Evolutionary conservation across 2,329 filamentous ascomycete genomes (phyloP).

Genomic region (Paraconiothyrium sp.): DNA sequence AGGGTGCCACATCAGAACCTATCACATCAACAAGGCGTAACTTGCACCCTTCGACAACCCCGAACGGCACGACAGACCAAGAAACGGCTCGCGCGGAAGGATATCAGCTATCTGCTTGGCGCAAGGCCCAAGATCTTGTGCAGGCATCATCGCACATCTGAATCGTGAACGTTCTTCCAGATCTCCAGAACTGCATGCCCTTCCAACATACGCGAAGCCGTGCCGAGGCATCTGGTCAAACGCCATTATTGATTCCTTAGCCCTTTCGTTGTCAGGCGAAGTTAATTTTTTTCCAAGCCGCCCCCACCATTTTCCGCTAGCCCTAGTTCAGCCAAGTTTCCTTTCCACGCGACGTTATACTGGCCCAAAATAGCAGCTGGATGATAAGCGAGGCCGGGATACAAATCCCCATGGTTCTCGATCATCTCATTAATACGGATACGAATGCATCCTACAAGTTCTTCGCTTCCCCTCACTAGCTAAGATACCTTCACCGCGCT

Average conservation of each 20-base stretch:
- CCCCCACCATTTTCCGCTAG: slow-evolving; percentile 2
- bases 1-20: background rate
- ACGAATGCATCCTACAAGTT: slow-evolving; percentile 3
- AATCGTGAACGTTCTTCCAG: background rate
- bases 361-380: slow-evolving; percentile 4
- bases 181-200: background rate
- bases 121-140: background rate
- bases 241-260: background rate
- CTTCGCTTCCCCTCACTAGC: background rate
- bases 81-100: background rate
- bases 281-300: background rate
- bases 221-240: background rate
- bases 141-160: background rate
- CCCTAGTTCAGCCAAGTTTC: background rate
- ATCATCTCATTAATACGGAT: slow-evolving; percentile 12
- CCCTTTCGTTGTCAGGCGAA: background rate
- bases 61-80: background rate
- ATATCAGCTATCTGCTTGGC: background rate
- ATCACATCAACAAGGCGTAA: background rate
- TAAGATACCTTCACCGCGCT: background rate
- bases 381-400: slow-evolving; percentile 15
- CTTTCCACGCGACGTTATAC: background rate
- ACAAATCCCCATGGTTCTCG: slow-evolving; percentile 8
- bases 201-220: background rate
- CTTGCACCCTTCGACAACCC: background rate